Evolutionary conservation across 352 stramenopile species (phyloP).

Genomic region (Globisporangium canariense): DNA sequence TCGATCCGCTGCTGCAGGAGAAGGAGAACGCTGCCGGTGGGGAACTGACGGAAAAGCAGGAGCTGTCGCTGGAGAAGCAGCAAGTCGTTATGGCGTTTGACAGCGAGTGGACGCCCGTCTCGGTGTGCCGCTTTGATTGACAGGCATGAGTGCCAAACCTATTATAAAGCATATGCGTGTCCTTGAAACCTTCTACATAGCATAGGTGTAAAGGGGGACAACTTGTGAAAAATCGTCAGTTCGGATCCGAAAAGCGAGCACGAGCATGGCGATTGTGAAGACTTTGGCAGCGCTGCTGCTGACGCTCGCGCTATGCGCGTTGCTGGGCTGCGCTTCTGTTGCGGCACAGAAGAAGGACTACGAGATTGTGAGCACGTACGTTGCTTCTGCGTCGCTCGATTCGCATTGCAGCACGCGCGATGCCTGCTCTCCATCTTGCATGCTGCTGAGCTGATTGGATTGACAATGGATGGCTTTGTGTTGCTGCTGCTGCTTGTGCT

Average conservation of each 20-base stretch:
- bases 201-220: not conserved
- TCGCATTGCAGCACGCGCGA: not conserved
- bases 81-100: conserved; percentile 35
- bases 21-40: conserved; percentile 3
- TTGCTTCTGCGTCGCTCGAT: not conserved
- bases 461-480: not conserved
- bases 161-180: not conserved
- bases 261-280: conserved; percentile 4
- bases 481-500: not conserved
- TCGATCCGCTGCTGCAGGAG: conserved; percentile 27
- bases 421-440: not conserved
- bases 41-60: conserved; percentile 19
- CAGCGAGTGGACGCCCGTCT: conserved; percentile 37
- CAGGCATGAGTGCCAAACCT: not conserved
- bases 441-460: not conserved
- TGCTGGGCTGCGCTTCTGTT: not conserved
- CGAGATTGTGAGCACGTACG: conserved; percentile 21
- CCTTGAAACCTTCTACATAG: not conserved
- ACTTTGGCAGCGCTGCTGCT: conserved; percentile 2
- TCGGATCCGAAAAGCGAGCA: not conserved
- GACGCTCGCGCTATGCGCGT: conserved; percentile 1
- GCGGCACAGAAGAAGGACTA: conserved; percentile 8
- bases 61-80: conserved; percentile 20
- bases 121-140: conserved; percentile 23
- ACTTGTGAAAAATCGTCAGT: conserved; percentile 5